A percentile compares a stretch with the other conserved stretches of the same genome.
These are phyloP conservation scores for Fusarium sp. DNA, from an alignment of 2,329 filamentous ascomycete genomes.

Conservation along the genomic window DNA sequence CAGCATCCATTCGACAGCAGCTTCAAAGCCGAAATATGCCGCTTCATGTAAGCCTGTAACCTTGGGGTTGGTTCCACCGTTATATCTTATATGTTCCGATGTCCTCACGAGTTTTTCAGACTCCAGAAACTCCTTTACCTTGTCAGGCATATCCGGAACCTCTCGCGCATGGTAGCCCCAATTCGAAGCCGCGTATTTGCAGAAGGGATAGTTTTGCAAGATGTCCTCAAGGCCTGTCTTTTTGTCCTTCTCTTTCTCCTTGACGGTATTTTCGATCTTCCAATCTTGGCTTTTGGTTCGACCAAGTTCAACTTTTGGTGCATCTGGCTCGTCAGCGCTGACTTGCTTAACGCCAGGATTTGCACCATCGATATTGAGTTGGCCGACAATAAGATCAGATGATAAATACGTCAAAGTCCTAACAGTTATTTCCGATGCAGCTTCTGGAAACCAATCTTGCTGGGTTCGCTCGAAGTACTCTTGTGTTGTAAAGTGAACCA, in stretches of 20 bases:
- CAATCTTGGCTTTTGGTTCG: neutral
- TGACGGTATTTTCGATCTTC: neutral
- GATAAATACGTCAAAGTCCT: slow-evolving; percentile 54
- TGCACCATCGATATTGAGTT: no score
- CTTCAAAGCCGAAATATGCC: slow-evolving; percentile 4
- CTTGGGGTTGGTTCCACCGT: neutral
- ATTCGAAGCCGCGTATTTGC: slow-evolving; percentile 17
- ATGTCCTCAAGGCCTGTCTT: slow-evolving; percentile 33
- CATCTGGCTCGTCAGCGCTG: neutral
- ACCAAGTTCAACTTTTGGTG: neutral
- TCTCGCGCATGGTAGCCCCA: slow-evolving; percentile 27
- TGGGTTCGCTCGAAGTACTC: slow-evolving; percentile 54
- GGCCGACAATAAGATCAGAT: slow-evolving; percentile 29
- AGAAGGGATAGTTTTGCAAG: slow-evolving; percentile 7
- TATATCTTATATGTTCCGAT: neutral
- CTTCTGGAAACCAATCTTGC: slow-evolving; percentile 47
- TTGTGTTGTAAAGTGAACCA: slow-evolving; percentile 60
- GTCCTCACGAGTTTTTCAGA: neutral
- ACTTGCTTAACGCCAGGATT: no score
- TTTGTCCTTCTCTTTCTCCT: no score
- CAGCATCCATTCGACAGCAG: neutral
- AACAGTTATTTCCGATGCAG: slow-evolving; percentile 43
- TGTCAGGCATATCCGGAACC: neutral
- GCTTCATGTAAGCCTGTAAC: slow-evolving; percentile 17
- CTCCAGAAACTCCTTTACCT: neutral